Percentiles rank a stretch among this genome's conserved stretches.
Evolutionary conservation across 345 rosid genomes (phyloP).

Genomic region (Lepidium aucheri): DNA sequence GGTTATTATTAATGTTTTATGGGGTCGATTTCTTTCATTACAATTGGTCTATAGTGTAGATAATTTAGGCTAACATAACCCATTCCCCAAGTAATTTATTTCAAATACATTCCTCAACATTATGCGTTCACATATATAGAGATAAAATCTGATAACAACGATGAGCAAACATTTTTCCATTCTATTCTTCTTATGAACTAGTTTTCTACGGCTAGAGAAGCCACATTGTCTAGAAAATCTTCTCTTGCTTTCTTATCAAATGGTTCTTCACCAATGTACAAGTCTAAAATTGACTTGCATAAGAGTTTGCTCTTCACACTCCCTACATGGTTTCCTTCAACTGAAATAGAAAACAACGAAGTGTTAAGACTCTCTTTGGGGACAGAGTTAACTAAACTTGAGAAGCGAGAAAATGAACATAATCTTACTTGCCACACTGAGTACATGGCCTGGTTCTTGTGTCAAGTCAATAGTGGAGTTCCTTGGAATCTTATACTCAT

Average conservation of each 20-base stretch:
- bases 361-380: background rate
- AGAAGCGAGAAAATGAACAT: background rate
- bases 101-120: conserved; percentile 7
- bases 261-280: conserved; percentile 78
- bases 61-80: conserved; percentile 6
- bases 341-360: conserved; percentile 25
- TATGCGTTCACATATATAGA: background rate
- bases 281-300: conserved; percentile 64
- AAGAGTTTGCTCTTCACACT: conserved; percentile 71
- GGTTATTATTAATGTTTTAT: background rate
- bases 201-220: conserved; percentile 30
- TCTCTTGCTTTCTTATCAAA: conserved; percentile 69
- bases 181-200: conserved; percentile 6
- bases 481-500: conserved; percentile 78
- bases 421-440: conserved; percentile 56
- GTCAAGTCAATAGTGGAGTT: conserved; percentile 68
- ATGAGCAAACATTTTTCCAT: background rate
- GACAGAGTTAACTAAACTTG: background rate
- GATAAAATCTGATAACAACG: background rate
- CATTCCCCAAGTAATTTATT: background rate
- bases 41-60: conserved; percentile 15
- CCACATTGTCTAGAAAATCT: conserved; percentile 51
- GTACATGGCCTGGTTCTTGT: conserved; percentile 54
- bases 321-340: conserved; percentile 73
- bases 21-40: background rate